Percentiles rank a stretch among this genome's conserved stretches.
phyloP scores from a whole-genome alignment of 768 basidiomycete species.

The Leccinum uliginosum region DNA sequence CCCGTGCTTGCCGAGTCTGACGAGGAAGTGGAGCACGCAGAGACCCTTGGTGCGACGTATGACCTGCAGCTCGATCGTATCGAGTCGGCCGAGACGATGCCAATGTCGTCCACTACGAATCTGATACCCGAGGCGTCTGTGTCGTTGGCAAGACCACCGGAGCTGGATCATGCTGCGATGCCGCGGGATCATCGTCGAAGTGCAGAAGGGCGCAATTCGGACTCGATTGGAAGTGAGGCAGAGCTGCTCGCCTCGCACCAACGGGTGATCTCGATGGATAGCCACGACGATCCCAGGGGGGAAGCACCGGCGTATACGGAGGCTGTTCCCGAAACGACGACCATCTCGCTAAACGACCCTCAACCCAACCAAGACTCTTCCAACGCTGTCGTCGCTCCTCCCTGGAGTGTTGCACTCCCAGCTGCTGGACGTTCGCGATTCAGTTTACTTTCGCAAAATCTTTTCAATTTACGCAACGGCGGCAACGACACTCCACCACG shows the following conservation, averaged over 20 bases:
- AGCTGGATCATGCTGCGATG: constrained; percentile 2
- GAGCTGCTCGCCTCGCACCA: constrained; percentile 19
- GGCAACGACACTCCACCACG: constrained; percentile 7
- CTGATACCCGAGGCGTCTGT: constrained; percentile 11
- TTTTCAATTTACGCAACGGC: constrained; percentile 31
- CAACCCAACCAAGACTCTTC: constrained; percentile 9
- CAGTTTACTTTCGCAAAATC: constrained; percentile 38
- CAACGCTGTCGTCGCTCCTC: neutral
- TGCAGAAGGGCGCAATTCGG: constrained; percentile 16
- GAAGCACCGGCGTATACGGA: constrained; percentile 70
- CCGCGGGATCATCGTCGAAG: constrained; percentile 9
- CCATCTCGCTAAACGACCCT: constrained; percentile 19
- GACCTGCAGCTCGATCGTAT: constrained; percentile 19
- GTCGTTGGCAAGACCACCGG: constrained; percentile 13
- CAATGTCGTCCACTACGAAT: constrained; percentile 20
- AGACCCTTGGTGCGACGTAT: constrained; percentile 7
- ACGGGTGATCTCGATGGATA: constrained; percentile 7
- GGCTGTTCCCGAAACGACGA: constrained; percentile 14
- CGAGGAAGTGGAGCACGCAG: constrained; percentile 20
- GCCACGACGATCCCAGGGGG: constrained; percentile 43
- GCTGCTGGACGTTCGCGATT: constrained; percentile 40
- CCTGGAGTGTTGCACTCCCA: neutral
- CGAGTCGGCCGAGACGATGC: constrained; percentile 23
- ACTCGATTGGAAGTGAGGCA: constrained; percentile 20
- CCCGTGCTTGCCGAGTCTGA: constrained; percentile 17